Conservation (phyloP, 164 flowering plant genomes). For the Dillenia turbinata region DNA sequence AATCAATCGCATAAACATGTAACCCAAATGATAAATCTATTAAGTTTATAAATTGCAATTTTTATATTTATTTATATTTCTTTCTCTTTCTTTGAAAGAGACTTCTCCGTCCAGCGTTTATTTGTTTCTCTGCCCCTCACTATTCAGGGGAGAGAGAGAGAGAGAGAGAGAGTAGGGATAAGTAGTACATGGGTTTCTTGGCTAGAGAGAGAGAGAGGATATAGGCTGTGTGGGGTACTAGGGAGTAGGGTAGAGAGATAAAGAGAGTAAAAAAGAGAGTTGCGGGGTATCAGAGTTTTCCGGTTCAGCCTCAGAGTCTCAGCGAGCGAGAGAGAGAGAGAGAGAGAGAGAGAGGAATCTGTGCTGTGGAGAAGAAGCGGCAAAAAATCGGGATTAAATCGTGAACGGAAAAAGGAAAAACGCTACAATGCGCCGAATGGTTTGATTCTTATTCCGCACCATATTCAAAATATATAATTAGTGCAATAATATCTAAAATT, state of each 20-base stretch:
- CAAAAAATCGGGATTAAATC: constrained; percentile 4
- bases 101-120: constrained; percentile 39
- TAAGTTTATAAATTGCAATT: neutral
- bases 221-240: neutral
- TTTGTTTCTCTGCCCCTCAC: constrained; percentile 15
- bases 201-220: too few species aligned
- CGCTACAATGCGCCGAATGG: too few species aligned
- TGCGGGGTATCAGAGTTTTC: neutral
- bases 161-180: constrained; percentile 11
- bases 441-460: too few species aligned
- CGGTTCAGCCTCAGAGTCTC: neutral
- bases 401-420: neutral
- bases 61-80: constrained; percentile 8
- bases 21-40: neutral
- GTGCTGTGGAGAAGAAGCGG: neutral
- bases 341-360: neutral
- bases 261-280: neutral
- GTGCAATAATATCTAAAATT: too few species aligned
- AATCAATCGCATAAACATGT: neutral
- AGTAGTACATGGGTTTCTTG: too few species aligned
- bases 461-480: too few species aligned
- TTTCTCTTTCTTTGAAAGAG: constrained; percentile 28
- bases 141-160: constrained; percentile 11
- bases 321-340: neutral
- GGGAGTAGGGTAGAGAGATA: neutral